These are phyloP conservation scores for Geranium brycei DNA, from an alignment of 345 rosid species.

Conservation along the genomic window DNA sequence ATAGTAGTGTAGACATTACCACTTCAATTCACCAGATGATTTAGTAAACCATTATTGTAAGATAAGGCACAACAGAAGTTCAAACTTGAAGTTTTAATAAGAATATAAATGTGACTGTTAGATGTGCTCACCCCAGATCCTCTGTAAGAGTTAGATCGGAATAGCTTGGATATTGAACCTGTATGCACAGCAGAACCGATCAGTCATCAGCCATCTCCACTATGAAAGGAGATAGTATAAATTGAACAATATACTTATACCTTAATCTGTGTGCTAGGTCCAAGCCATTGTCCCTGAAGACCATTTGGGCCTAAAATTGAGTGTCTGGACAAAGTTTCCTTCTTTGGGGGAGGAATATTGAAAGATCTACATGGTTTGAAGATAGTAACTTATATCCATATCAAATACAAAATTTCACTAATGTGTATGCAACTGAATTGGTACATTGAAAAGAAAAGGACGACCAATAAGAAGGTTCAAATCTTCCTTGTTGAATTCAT, in stretches of 20 bases:
- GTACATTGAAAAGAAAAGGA: no score
- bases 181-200: conserved; percentile 17
- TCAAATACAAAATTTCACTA: not conserved
- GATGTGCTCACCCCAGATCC: conserved; percentile 30
- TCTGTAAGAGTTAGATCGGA: conserved; percentile 36
- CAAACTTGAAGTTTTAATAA: not conserved
- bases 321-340: conserved; percentile 93
- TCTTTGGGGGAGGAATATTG: conserved; percentile 49
- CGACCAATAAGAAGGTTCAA: no score
- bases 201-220: not conserved
- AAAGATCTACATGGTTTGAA: conserved; percentile 46
- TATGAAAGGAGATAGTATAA: not conserved
- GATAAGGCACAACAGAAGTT: not conserved
- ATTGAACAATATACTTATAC: conserved; percentile 19
- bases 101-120: not conserved
- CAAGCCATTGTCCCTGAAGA: conserved; percentile 77
- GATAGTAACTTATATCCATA: not conserved
- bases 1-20: not conserved
- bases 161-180: conserved; percentile 80
- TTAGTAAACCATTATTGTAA: not conserved
- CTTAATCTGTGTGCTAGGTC: conserved; percentile 64
- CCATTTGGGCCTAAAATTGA: conserved; percentile 83
- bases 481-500: not conserved
- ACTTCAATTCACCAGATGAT: conserved; percentile 1
- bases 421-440: no score